These are phyloP conservation scores for Coniochaeta sp. DNA, from an alignment of 2,329 filamentous ascomycete species.

Conservation along the genomic window DNA sequence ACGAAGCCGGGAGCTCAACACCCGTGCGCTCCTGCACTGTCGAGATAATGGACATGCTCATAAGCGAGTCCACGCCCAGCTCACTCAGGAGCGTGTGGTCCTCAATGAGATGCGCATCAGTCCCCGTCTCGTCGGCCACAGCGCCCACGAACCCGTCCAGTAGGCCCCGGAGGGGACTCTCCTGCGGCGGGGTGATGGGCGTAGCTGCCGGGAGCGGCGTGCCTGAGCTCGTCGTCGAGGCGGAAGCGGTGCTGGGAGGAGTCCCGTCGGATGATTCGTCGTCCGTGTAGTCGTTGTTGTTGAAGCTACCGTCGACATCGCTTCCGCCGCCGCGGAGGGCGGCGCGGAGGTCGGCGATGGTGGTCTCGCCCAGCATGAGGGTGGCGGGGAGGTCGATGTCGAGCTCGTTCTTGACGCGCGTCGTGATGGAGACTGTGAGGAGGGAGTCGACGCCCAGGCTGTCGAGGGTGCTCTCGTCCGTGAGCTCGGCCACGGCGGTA, in stretches of 20 bases:
- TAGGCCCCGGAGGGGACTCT: background rate
- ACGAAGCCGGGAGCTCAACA: background rate
- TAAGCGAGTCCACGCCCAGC: conserved; percentile 16
- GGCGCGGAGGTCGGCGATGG: background rate
- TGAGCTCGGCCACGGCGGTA: background rate
- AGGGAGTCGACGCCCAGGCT: background rate
- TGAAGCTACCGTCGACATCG: background rate
- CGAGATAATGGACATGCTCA: conserved; percentile 13
- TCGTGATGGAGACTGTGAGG: background rate
- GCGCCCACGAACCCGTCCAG: background rate
- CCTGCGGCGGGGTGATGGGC: background rate
- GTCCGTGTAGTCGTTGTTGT: background rate
- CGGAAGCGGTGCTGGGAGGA: background rate
- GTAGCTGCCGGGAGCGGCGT: background rate
- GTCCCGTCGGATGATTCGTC: background rate
- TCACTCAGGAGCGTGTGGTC: conserved; percentile 13
- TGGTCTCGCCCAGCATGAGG: background rate
- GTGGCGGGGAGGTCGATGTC: background rate
- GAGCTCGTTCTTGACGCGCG: background rate
- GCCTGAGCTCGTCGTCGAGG: background rate
- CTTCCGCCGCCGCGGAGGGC: background rate
- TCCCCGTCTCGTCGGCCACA: conserved; percentile 1
- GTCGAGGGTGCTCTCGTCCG: background rate
- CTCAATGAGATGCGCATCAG: conserved; percentile 17
- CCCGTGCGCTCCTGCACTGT: conserved; percentile 1